Percentiles rank a stretch among this genome's conserved stretches.
phyloP scores from a whole-genome alignment of 805 yeast genomes.

The Teunomyces panamensis region DNA sequence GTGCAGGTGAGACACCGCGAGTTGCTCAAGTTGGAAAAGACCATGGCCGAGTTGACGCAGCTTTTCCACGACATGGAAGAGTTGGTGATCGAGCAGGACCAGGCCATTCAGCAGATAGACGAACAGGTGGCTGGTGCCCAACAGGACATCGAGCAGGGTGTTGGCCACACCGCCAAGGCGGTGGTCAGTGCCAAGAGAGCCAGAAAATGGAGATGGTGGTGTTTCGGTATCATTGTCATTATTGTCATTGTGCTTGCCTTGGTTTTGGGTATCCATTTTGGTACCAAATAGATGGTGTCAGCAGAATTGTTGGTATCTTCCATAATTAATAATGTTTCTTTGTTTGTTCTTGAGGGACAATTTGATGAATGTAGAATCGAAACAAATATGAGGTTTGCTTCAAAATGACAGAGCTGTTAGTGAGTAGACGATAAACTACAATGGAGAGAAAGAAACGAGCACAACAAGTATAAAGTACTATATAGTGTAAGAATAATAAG shows the following conservation, averaged over 20 bases:
- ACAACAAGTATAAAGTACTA: too few species aligned
- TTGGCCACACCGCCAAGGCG: conserved; percentile 90
- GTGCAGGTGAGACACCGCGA: conserved; percentile 96
- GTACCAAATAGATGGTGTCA: conserved; percentile 17
- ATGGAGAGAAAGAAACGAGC: too few species aligned
- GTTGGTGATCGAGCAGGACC: conserved; percentile 93
- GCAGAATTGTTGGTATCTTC: neutral
- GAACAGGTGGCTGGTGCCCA: conserved; percentile 81
- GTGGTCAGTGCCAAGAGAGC: conserved; percentile 84
- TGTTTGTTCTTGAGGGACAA: neutral
- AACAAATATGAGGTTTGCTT: too few species aligned
- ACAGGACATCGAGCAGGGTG: conserved; percentile 88
- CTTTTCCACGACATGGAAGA: conserved; percentile 95
- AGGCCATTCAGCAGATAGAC: conserved; percentile 76
- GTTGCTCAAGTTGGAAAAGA: conserved; percentile 88
- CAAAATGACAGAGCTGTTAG: too few species aligned
- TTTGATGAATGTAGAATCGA: too few species aligned
- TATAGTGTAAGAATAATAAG: too few species aligned
- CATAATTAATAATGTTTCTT: conserved; percentile 2
- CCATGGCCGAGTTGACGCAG: conserved; percentile 93
- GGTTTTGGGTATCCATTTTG: conserved; percentile 63
- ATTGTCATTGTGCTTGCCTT: conserved; percentile 64
- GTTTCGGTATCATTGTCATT: conserved; percentile 60
- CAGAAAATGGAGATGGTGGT: conserved; percentile 87
- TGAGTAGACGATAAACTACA: too few species aligned